Evolutionary conservation across 768 basidiomycete genomes (phyloP).

Genomic region (Tulasnella sp.): DNA sequence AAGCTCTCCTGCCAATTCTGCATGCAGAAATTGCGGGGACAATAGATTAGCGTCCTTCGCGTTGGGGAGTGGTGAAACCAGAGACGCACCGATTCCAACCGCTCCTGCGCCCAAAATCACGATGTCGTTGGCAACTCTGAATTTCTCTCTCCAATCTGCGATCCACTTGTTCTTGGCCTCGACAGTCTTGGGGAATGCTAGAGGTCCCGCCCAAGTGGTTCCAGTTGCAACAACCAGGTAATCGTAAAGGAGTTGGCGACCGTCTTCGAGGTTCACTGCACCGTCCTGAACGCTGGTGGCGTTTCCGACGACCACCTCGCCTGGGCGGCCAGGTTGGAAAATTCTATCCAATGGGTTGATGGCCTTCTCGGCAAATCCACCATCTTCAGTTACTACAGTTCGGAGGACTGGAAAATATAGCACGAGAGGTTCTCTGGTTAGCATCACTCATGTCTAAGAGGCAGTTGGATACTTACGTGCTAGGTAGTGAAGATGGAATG

Average conservation of each 20-base stretch:
- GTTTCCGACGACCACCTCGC: constrained; percentile 45
- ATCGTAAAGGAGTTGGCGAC: constrained; percentile 37
- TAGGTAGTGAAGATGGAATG: constrained; percentile 57
- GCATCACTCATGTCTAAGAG: not conserved
- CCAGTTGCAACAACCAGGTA: constrained; percentile 39
- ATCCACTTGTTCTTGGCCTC: constrained; percentile 27
- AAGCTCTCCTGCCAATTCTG: constrained; percentile 35
- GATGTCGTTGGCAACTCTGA: constrained; percentile 33
- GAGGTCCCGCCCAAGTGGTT: constrained; percentile 33
- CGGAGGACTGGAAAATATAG: constrained; percentile 49
- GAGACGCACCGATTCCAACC: constrained; percentile 38
- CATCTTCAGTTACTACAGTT: constrained; percentile 54
- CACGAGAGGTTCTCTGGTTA: not conserved
- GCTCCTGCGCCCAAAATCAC: constrained; percentile 39
- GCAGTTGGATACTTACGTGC: constrained; percentile 40
- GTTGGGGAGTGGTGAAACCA: not conserved
- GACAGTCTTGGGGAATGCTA: constrained; percentile 32
- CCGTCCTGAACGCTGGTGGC: constrained; percentile 50
- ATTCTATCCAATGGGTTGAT: constrained; percentile 50
- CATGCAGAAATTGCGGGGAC: not conserved
- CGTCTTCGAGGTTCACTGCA: constrained; percentile 36
- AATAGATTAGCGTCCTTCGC: not conserved
- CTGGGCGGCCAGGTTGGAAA: constrained; percentile 52
- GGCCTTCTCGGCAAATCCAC: constrained; percentile 51
- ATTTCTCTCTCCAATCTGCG: constrained; percentile 33